Conservation (phyloP, 805 yeast genomes). For the Lipomyces spencermartinsiae region DNA sequence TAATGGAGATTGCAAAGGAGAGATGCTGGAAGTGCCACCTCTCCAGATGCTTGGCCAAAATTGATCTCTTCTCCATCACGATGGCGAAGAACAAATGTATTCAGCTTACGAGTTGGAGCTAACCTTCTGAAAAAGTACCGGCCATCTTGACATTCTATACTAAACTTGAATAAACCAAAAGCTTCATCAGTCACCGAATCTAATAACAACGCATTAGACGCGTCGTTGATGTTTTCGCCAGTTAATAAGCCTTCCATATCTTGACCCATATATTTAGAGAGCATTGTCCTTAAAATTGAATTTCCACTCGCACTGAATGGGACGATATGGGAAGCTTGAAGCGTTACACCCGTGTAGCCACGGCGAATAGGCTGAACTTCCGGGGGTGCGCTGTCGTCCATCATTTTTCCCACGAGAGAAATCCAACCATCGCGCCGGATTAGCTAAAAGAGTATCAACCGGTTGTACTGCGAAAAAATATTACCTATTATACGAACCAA, state of each 20-base stretch:
- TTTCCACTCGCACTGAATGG: constrained; percentile 10
- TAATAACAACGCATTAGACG: constrained; percentile 9
- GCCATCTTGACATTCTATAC: constrained; percentile 7
- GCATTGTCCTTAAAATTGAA: constrained; percentile 4
- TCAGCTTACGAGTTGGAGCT: constrained; percentile 8
- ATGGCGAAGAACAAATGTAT: constrained; percentile 9
- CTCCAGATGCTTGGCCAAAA: constrained; percentile 4
- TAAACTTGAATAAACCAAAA: constrained; percentile 7
- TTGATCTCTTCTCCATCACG: constrained; percentile 6
- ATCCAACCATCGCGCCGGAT: constrained; percentile 12
- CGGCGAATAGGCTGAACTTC: constrained; percentile 8
- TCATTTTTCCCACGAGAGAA: constrained; percentile 8
- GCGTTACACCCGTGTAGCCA: constrained; percentile 11
- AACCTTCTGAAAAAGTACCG: constrained; percentile 6
- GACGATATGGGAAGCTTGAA: constrained; percentile 3
- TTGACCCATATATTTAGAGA: background rate
- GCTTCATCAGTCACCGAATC: constrained; percentile 8
- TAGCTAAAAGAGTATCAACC: background rate
- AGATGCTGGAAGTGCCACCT: constrained; percentile 1
- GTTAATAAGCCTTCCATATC: constrained; percentile 11
- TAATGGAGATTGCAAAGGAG: constrained; percentile 5
- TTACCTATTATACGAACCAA: constrained; percentile 3
- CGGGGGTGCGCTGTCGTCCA: constrained; percentile 11
- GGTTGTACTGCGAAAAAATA: constrained; percentile 1
- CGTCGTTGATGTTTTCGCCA: constrained; percentile 3